Evolutionary conservation across 2,329 filamentous ascomycete species (phyloP).

Genomic region (Epichloe sp.): DNA sequence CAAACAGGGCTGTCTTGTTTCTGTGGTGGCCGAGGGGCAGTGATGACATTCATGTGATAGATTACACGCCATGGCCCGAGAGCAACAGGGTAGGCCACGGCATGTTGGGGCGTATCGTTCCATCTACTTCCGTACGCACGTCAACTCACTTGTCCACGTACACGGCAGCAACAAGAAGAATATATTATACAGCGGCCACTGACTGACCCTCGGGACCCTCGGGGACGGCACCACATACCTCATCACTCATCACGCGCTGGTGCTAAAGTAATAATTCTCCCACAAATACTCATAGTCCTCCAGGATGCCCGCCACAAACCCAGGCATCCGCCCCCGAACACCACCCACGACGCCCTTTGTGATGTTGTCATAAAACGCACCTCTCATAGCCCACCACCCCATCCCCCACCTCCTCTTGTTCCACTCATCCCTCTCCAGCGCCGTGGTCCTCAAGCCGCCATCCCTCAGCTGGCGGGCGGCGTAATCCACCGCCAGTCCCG

Average conservation of each 20-base stretch:
- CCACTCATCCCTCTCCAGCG: slow-evolving; percentile 82
- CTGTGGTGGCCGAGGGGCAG: no score
- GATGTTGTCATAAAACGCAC: slow-evolving; percentile 91
- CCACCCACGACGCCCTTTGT: slow-evolving; percentile 63
- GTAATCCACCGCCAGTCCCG: slow-evolving; percentile 76
- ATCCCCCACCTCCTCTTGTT: slow-evolving; percentile 78
- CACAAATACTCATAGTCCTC: slow-evolving; percentile 97
- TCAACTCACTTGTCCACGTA: no score
- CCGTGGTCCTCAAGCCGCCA: slow-evolving; percentile 66
- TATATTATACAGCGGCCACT: no score
- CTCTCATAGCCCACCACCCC: slow-evolving; percentile 92
- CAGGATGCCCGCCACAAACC: slow-evolving; percentile 70
- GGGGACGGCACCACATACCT: no score
- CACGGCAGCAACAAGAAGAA: no score
- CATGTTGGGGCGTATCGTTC: no score
- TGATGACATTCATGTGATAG: no score
- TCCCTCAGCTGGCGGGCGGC: slow-evolving; percentile 72
- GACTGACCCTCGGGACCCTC: background rate
- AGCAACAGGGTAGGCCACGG: no score
- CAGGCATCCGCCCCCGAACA: slow-evolving; percentile 63
- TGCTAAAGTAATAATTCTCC: slow-evolving; percentile 93
- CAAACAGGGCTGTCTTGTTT: no score
- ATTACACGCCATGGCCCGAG: no score
- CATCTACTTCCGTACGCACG: no score
- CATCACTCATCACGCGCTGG: slow-evolving; percentile 25